A percentile compares a stretch with the other conserved stretches of the same genome.
These are phyloP conservation scores for Cochlearia excelsa DNA, from an alignment of 345 rosid species.

Conservation along the genomic window DNA sequence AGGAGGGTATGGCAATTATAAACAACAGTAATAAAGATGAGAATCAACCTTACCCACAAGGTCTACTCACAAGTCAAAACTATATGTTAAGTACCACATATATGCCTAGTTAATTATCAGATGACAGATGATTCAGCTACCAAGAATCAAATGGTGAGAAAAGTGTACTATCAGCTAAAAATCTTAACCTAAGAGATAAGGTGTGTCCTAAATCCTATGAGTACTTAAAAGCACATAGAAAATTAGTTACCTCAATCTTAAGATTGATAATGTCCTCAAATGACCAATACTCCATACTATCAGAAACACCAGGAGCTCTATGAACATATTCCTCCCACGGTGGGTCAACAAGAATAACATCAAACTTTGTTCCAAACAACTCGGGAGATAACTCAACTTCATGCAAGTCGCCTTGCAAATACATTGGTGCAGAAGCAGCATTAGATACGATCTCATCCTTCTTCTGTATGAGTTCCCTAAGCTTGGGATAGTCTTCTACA, in stretches of 20 bases:
- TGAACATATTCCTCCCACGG: slow-evolving; percentile 99
- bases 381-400: slow-evolving; percentile 90
- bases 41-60: slow-evolving; percentile 1
- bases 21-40: neutral
- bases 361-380: slow-evolving; percentile 92
- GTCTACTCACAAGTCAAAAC: slow-evolving; percentile 14
- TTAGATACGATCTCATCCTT: slow-evolving; percentile 95
- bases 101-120: slow-evolving; percentile 5
- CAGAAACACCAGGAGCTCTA: slow-evolving; percentile 97
- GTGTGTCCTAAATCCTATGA: neutral
- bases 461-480: slow-evolving; percentile 98
- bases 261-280: slow-evolving; percentile 91
- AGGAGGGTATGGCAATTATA: neutral
- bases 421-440: slow-evolving; percentile 93
- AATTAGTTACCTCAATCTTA: slow-evolving; percentile 75
- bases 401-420: slow-evolving; percentile 69
- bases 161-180: slow-evolving; percentile 2
- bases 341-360: slow-evolving; percentile 96
- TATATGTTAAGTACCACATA: slow-evolving; percentile 6
- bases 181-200: slow-evolving; percentile 2
- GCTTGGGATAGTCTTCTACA: slow-evolving; percentile 98
- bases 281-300: slow-evolving; percentile 96
- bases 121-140: slow-evolving; percentile 6
- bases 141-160: slow-evolving; percentile 7
- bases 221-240: slow-evolving; percentile 15